Conservation (phyloP, 73 alveolate species). For the Tetrahymena borealis region DNA sequence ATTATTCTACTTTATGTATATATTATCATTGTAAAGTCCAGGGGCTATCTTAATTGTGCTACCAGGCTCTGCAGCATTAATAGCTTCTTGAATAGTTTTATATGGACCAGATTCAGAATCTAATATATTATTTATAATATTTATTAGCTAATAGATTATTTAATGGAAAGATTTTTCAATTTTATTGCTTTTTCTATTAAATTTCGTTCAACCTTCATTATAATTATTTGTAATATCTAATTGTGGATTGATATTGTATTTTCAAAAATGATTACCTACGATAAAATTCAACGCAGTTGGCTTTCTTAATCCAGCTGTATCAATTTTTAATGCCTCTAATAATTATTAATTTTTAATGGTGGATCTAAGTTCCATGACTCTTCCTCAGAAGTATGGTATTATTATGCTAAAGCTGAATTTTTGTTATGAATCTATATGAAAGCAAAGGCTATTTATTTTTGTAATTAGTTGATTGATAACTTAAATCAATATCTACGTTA, state of each 20-base stretch:
- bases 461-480: too few relatives aligned
- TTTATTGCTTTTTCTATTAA: too few relatives aligned
- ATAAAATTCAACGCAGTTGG: background rate
- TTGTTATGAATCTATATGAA: background rate
- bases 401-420: background rate
- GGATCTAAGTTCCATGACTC: background rate
- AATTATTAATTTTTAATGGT: background rate
- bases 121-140: too few relatives aligned
- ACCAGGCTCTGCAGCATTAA: slow-evolving; percentile 62
- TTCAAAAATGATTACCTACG: background rate
- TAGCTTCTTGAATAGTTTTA: slow-evolving; percentile 56
- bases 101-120: slow-evolving; percentile 54
- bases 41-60: slow-evolving; percentile 53
- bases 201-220: too few relatives aligned
- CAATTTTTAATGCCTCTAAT: background rate
- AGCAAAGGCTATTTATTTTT: background rate
- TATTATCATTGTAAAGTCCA: slow-evolving; percentile 29
- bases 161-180: too few relatives aligned
- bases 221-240: background rate
- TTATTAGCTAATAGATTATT: background rate
- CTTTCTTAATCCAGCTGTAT: background rate
- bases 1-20: background rate
- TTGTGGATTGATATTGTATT: background rate
- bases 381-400: background rate
- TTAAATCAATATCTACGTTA: too few relatives aligned